Percentiles rank a stretch among this genome's conserved stretches.
phyloP scores from a whole-genome alignment of 1,139 yeast genomes.

The Yamadazyma dushanensis region DNA sequence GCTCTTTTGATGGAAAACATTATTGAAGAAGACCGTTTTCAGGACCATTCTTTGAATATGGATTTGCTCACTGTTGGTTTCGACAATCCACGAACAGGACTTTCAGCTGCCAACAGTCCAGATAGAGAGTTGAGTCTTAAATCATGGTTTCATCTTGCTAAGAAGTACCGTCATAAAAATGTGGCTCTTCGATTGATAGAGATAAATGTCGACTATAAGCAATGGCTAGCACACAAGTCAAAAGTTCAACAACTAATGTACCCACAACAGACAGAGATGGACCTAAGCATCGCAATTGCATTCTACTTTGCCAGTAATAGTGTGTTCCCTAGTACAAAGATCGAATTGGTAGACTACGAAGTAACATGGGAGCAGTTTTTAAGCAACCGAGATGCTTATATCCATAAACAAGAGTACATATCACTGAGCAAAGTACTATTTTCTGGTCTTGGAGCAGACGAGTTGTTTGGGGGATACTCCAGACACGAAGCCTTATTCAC shows the following conservation, averaged over 20 bases:
- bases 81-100: slow-evolving; percentile 80
- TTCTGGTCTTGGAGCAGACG: slow-evolving; percentile 98
- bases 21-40: slow-evolving; percentile 8
- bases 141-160: slow-evolving; percentile 55
- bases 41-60: slow-evolving; percentile 15
- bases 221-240: slow-evolving; percentile 53
- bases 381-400: slow-evolving; percentile 15
- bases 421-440: slow-evolving; percentile 69
- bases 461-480: slow-evolving; percentile 89
- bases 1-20: slow-evolving; percentile 34
- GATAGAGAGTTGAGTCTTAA: slow-evolving; percentile 72
- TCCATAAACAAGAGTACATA: slow-evolving; percentile 24
- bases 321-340: slow-evolving; percentile 11
- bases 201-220: slow-evolving; percentile 68
- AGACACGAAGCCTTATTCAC: slow-evolving; percentile 62
- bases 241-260: slow-evolving; percentile 66
- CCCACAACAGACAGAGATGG: slow-evolving; percentile 93
- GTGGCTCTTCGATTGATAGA: slow-evolving; percentile 55
- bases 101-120: slow-evolving; percentile 66
- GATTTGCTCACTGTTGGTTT: slow-evolving; percentile 95
- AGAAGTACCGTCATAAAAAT: slow-evolving; percentile 30
- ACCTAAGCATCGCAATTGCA: slow-evolving; percentile 89
- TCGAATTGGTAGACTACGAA: slow-evolving; percentile 15
- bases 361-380: slow-evolving; percentile 25
- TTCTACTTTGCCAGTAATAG: slow-evolving; percentile 87